A percentile compares a stretch with the other conserved stretches of the same genome.
These are phyloP conservation scores for Nitzschia palea DNA, from an alignment of 108 stramenopile species.

Conservation along the genomic window DNA sequence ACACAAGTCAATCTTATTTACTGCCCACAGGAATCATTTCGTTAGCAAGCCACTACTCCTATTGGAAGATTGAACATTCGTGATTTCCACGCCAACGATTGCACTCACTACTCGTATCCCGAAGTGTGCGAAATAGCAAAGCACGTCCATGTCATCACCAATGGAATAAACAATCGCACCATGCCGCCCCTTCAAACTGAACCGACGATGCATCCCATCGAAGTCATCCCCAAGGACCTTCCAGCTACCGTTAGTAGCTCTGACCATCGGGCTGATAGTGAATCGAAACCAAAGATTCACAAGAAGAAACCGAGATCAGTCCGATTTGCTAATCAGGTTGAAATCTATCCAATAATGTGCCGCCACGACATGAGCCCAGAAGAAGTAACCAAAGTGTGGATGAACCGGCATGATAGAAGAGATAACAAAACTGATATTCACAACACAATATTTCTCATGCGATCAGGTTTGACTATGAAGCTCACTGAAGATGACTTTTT, in stretches of 20 bases:
- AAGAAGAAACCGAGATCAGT: neutral
- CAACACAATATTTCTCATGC: slow-evolving; percentile 22
- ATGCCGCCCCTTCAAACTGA: slow-evolving; percentile 1
- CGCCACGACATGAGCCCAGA: slow-evolving; percentile 13
- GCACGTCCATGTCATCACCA: too few relatives aligned
- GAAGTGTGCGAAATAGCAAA: too few relatives aligned
- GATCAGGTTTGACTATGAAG: neutral
- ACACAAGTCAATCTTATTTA: too few relatives aligned
- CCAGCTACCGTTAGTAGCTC: neutral
- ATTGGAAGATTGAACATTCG: too few relatives aligned
- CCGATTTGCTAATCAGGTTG: neutral
- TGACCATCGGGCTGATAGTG: neutral
- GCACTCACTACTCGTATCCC: too few relatives aligned
- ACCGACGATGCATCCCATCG: neutral
- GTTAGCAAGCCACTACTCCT: too few relatives aligned
- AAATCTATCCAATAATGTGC: slow-evolving; percentile 9
- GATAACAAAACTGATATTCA: slow-evolving; percentile 10
- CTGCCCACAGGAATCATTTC: too few relatives aligned
- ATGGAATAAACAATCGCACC: too few relatives aligned
- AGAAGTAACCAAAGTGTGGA: slow-evolving; percentile 10
- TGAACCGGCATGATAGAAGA: neutral
- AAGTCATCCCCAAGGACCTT: neutral
- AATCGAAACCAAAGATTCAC: neutral
- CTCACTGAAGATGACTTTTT: slow-evolving; percentile 17
- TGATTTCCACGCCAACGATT: too few relatives aligned